Evolutionary conservation across 495 filamentous ascomycete genomes (phyloP), one percentile per base, ranked within the genome.

Genomic region (Penicillium nucicola): DNA sequence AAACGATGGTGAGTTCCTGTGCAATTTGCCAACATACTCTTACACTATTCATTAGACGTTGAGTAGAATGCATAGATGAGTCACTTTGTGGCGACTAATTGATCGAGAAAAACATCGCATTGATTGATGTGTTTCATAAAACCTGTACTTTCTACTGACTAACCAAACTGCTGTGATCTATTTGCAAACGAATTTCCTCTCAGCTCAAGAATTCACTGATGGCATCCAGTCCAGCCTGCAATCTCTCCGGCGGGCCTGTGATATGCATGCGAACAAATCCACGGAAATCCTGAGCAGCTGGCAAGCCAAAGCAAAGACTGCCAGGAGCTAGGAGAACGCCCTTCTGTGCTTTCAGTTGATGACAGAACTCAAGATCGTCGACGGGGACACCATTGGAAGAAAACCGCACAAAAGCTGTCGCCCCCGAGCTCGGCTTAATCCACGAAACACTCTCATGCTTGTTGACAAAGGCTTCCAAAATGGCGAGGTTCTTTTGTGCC

Each of bases 181-280:
- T 28, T 28, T 28, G 5, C 5, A 28, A 6, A 5, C 7, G 2
- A 5, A 8, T 6, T 28, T 9, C 7, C 10, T 28, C 7, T 28
- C 25, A 28, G 25, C 7, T 31, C 38, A 54, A 31, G 39, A 43
- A 54, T 9, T 42, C 45, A n/a, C 28, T 40, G 14, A 55, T 33
- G 13, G 41, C 52, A 1, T 15, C 41, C 46, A 55, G 39, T 5
- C 40, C 46, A 19, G 10, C n/a, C n/a, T 48, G 31, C 37, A 58
- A 30, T 7, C 42, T 28, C 20, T 30, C 50, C 9, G 45, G 41
- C 5, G 31, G 30, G 11, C 22, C 36, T 12, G 55, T 58, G 15
- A 55, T 13, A 45, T 58, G 55, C 20, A 53, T 23, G 4, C 55
- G 39, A 12, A 58, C 51, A 36, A 50, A 58, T 28, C 55, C 55